Percentiles rank a stretch among this genome's conserved stretches.
Conservation (phyloP, 2,329 filamentous ascomycete genomes). For the Drechslera avenae region DNA sequence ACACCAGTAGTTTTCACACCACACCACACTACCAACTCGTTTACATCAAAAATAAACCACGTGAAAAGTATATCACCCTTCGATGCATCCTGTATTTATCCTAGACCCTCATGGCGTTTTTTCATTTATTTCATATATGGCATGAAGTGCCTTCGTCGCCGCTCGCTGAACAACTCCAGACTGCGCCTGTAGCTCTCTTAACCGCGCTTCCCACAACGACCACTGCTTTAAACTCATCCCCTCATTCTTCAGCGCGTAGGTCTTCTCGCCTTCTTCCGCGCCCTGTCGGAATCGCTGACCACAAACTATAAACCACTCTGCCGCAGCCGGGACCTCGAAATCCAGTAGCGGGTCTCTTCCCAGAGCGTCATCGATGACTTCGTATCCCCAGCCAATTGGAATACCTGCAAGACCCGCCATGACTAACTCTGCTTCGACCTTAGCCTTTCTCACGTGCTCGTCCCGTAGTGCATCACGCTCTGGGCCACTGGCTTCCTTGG, state of each 20-base stretch:
- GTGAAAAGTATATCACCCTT: too few relatives aligned
- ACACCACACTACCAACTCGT: too few relatives aligned
- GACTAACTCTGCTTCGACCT: slow-evolving; percentile 9
- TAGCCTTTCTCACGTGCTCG: slow-evolving; percentile 2
- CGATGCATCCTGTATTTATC: too few relatives aligned
- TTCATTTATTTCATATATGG: neutral
- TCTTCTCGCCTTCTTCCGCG: neutral
- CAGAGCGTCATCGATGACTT: slow-evolving; percentile 10
- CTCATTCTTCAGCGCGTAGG: neutral
- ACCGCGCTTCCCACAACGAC: neutral
- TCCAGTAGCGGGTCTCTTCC: slow-evolving; percentile 4
- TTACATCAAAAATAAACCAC: too few relatives aligned
- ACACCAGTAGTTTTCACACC: too few relatives aligned
- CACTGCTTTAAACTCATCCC: neutral
- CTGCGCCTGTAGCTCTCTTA: neutral
- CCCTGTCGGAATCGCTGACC: slow-evolving; percentile 3
- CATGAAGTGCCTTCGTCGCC: neutral
- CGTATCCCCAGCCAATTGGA: slow-evolving; percentile 11
- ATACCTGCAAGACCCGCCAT: slow-evolving; percentile 2
- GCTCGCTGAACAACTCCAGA: neutral
- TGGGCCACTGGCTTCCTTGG: neutral
- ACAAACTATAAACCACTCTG: slow-evolving; percentile 1
- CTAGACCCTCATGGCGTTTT: too few relatives aligned
- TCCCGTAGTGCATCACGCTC: neutral
- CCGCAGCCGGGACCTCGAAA: slow-evolving; percentile 11